These are phyloP conservation scores for Puccinia coronata DNA, from an alignment of 1,284 basidiomycete genomes.

Conservation along the genomic window DNA sequence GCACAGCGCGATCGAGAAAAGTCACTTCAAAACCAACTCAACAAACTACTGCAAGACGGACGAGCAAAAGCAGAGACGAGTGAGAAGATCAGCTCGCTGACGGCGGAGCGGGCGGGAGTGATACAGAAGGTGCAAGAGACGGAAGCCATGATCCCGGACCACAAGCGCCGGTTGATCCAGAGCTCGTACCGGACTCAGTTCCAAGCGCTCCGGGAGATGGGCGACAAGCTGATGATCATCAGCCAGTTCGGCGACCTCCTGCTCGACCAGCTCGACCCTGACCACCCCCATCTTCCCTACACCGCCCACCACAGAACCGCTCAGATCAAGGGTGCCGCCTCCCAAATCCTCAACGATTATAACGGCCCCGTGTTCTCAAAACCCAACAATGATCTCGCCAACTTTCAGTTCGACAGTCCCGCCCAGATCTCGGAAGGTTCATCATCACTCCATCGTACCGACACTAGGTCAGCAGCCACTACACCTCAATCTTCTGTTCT, in stretches of 20 bases:
- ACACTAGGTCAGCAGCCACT: constrained; percentile 6
- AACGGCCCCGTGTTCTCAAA: constrained; percentile 17
- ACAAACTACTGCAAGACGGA: constrained; percentile 49
- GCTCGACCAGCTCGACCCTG: constrained; percentile 51
- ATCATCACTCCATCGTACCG: constrained; percentile 18
- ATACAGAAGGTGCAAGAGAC: constrained; percentile 50
- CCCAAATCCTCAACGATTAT: constrained; percentile 34
- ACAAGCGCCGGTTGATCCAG: constrained; percentile 55
- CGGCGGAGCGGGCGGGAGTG: constrained; percentile 47
- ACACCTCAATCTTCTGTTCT: neutral
- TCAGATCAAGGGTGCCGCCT: constrained; percentile 52
- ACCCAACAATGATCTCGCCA: constrained; percentile 16
- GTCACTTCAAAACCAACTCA: constrained; percentile 47
- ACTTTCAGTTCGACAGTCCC: neutral
- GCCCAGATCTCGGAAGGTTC: neutral
- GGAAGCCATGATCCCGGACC: constrained; percentile 50
- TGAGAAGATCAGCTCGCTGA: constrained; percentile 51
- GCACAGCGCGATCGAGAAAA: constrained; percentile 50
- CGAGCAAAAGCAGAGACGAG: constrained; percentile 48
- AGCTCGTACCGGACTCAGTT: constrained; percentile 53
- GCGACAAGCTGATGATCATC: constrained; percentile 55
- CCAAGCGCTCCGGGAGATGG: constrained; percentile 53
- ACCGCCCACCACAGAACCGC: constrained; percentile 53
- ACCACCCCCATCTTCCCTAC: constrained; percentile 51
- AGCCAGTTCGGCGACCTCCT: constrained; percentile 54